Base-by-base conservation (phyloP, 2,329 filamentous ascomycete genomes). In the Diaporthe sp. region DNA sequence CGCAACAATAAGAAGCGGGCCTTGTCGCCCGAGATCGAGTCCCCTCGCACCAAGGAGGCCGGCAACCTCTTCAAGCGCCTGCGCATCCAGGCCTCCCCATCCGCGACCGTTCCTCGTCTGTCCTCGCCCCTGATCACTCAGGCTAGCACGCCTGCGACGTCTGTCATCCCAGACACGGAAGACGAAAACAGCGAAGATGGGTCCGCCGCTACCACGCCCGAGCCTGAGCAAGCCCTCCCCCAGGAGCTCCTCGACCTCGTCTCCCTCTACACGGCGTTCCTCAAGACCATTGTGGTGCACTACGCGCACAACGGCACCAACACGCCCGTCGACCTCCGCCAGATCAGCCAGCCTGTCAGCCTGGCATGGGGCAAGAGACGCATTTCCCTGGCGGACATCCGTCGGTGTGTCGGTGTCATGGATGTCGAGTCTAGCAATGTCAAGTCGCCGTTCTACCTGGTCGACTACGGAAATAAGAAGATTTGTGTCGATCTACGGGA, bases 351-450 rank as follows among this genome's bases (percentile, higher is more conserved):
- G 13, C 88, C 91, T 73, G 86, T 94, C 53, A 90, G 92, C 17
- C 88, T 91, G 76, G 85, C 92, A 50, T 96, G 93, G 93, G 92
- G 93, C 74, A 94, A 93, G 83, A 88, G 93, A 42, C 87, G 87
- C 73, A 92, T 95, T 22, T 89, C 87, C 0, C 83, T 89, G 0
- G 89, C 91, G 53, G 93, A 96, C 78, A 85, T 95, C 63, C 90
- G 91, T 75, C 87, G 90, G 75, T 89, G 92, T 76, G 82, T 96
- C 30, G 93, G 92, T 65, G 83, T 95, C n/a, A 87, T 92, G 78
- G 84, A 85, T 17, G 12, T 69, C 35, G 63, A 59, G 7, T 61
- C 71, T 9, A 42, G 39, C 58, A 51, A 39, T 32, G 19, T 42
- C 37, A 27, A 47, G 15, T 63, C 68, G n/a, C 75, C 75, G 1